phyloP scores from a whole-genome alignment of 768 basidiomycete genomes.

The Lactarius deliciosus region DNA sequence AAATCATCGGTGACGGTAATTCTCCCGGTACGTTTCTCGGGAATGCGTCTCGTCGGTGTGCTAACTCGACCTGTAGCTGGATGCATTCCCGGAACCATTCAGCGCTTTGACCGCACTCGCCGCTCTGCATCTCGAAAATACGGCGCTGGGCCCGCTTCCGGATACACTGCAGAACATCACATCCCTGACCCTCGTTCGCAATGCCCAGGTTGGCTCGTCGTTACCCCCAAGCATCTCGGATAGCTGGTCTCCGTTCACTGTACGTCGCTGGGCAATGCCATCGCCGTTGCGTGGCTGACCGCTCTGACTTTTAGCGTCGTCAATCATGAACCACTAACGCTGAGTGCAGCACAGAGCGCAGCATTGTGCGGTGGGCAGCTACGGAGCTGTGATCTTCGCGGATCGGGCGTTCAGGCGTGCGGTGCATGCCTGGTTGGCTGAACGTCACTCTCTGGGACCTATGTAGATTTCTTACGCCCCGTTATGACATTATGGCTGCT shows the following conservation, averaged over 20 bases:
- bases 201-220: conserved; percentile 40
- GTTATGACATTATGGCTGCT: background rate
- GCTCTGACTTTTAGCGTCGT: conserved; percentile 22
- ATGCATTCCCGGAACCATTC: conserved; percentile 42
- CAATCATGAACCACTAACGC: conserved; percentile 25
- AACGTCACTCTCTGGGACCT: conserved; percentile 7
- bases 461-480: background rate
- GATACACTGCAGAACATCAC: conserved; percentile 39
- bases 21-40: conserved; percentile 41
- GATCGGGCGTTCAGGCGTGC: conserved; percentile 24
- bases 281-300: background rate
- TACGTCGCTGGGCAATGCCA: conserved; percentile 32
- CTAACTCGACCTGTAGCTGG: conserved; percentile 38
- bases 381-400: conserved; percentile 28
- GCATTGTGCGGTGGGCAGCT: conserved; percentile 24
- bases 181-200: conserved; percentile 42
- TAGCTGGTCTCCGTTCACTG: conserved; percentile 42
- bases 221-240: conserved; percentile 40
- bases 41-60: background rate
- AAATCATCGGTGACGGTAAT: conserved; percentile 43
- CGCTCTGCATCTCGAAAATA: conserved; percentile 44
- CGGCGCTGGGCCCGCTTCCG: conserved; percentile 40
- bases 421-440: conserved; percentile 28
- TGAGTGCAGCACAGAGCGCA: conserved; percentile 23
- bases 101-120: conserved; percentile 39